These are phyloP conservation scores for Suillus plorans DNA, from an alignment of 768 basidiomycete species.

Conservation along the genomic window DNA sequence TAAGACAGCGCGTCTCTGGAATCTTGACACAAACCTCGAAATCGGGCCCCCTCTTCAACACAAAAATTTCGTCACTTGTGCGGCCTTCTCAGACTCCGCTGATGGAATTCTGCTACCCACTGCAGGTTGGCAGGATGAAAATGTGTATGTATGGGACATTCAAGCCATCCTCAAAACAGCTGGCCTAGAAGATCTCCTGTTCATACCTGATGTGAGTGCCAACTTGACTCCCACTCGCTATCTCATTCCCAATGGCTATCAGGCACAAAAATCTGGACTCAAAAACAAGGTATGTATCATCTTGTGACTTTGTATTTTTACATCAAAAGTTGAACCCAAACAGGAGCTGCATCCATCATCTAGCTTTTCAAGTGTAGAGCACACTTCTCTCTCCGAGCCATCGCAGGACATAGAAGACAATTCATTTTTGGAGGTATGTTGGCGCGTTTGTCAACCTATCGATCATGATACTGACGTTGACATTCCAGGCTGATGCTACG, in stretches of 20 bases:
- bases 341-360: no score
- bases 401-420: no score
- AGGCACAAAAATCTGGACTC: no score
- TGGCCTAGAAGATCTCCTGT: not conserved
- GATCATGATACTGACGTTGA: no score
- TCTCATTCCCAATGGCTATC: no score
- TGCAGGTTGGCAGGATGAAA: not conserved
- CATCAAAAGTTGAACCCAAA: not conserved
- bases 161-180: not conserved
- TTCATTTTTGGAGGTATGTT: no score
- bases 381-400: no score
- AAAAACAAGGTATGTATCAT: no score
- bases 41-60: not conserved
- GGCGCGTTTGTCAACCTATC: no score
- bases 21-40: not conserved
- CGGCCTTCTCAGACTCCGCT: not conserved
- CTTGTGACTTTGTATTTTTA: no score
- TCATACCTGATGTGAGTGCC: not conserved
- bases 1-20: not conserved
- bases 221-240: not conserved
- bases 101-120: not conserved
- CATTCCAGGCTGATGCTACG: no score
- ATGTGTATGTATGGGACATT: not conserved
- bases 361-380: not conserved
- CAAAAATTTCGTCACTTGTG: fast-evolving